phyloP scores from a whole-genome alignment of 306 rosid species.

The Betula pendula region DNA sequence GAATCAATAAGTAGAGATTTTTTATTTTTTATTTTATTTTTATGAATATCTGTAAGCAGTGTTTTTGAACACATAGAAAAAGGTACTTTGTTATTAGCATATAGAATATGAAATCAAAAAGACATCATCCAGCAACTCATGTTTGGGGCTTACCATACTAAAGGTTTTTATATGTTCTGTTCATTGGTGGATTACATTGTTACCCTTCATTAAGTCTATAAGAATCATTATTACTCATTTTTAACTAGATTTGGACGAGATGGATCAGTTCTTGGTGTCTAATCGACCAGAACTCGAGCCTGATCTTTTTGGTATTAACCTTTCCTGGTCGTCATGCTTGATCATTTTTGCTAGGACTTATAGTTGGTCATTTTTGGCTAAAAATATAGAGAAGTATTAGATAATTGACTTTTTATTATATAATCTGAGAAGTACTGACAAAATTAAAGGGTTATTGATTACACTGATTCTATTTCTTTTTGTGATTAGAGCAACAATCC shows the following conservation, averaged over 20 bases:
- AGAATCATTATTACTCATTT: not conserved
- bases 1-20: not conserved
- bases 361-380: not conserved
- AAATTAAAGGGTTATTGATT: not conserved
- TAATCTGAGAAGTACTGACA: not conserved
- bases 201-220: not conserved
- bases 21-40: too few species aligned
- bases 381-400: not conserved
- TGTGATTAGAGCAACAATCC: not conserved
- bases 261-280: not conserved
- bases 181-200: not conserved
- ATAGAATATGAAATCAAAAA: not conserved
- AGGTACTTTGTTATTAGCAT: not conserved
- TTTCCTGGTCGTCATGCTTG: not conserved
- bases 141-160: not conserved
- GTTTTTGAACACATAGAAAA: too few species aligned
- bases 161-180: not conserved
- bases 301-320: not conserved
- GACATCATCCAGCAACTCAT: not conserved
- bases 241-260: not conserved
- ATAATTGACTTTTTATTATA: too few species aligned
- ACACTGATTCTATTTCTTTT: not conserved
- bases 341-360: not conserved
- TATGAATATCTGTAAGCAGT: not conserved
- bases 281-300: not conserved